Evolutionary conservation across 208 protist genomes (phyloP), one percentile per base, ranked within the genome.

Genomic region (Blastocrithidia nonstop): DNA sequence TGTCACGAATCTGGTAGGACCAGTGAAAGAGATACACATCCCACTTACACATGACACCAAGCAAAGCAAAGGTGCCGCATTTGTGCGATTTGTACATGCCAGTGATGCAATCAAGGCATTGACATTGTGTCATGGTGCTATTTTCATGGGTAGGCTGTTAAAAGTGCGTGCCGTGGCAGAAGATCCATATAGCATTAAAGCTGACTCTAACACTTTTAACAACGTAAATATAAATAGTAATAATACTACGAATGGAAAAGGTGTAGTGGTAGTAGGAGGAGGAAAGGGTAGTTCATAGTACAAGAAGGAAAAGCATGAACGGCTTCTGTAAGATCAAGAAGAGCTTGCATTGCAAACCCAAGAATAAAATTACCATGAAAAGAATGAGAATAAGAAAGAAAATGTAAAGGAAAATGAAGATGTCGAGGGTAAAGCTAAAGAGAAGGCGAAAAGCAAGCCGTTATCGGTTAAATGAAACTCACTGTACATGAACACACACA

Each of bases 51-150:
- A 58, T n/a, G 72, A 94, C 43, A 95, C 91, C 0, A 74, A 87
- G 24, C 82, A 94, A 50, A 75, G 80, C 29, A 95, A 91, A 43
- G 96, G 96, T 29, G 66, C 91, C 1, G 94, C 76, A 17, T 98
- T 95, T 63, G 70, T 98, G 11, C 61, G 72, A 17, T 98, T 93
- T 53, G 39, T 62, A 0, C 28, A 59, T 1, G 68, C 68, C 15
- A 74, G 93, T 25, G 77, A 96, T 40, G 96, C 96, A 0, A 58
- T 91, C 19, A 33, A 38, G 11, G 90, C 88, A 0, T 55, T 91
- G 36, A 52, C 57, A 38, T 54, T 57, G 8, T 77, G 95, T 33
- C 73, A 85, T 35, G 79, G 74, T 2, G 69, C 59, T 15, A 85
- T 95, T 23, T 91, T 96, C 32, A 93, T 96, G 83, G 85, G 85